These are phyloP conservation scores for Boletus pseudo-olivaceus DNA, from an alignment of 768 basidiomycete genomes.

Conservation along the genomic window DNA sequence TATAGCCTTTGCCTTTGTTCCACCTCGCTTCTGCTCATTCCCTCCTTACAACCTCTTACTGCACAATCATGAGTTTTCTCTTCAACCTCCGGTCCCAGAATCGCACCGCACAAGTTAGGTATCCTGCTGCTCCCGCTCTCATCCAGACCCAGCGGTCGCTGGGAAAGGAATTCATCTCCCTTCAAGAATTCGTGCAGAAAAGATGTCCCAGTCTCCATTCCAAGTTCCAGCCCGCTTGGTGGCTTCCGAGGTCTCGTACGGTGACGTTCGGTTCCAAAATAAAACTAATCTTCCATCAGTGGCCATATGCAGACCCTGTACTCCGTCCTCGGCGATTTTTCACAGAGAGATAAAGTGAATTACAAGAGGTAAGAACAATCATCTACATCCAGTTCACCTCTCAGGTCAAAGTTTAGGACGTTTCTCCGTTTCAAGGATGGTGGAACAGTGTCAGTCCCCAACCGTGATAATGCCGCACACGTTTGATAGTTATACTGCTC, in stretches of 20 bases:
- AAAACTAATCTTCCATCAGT: constrained; percentile 20
- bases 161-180: constrained; percentile 15
- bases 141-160: constrained; percentile 13
- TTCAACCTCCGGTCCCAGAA: constrained; percentile 13
- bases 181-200: constrained; percentile 31
- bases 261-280: background rate
- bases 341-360: constrained; percentile 26
- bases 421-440: constrained; percentile 29
- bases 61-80: constrained; percentile 19
- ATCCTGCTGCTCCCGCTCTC: constrained; percentile 18
- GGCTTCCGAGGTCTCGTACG: constrained; percentile 30
- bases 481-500: background rate
- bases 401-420: constrained; percentile 20
- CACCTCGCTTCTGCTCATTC: background rate
- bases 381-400: background rate
- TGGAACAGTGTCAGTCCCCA: constrained; percentile 30
- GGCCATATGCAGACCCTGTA: constrained; percentile 34
- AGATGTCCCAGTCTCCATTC: constrained; percentile 29
- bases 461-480: background rate
- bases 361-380: constrained; percentile 28
- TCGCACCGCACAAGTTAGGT: constrained; percentile 18
- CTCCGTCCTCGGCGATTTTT: constrained; percentile 30
- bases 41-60: background rate
- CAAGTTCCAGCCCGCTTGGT: constrained; percentile 31
- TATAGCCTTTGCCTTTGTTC: background rate